Percentiles rank a stretch among this genome's conserved stretches.
Conservation (phyloP, 208 protist species). For the Crithidia acanthocephali region DNA sequence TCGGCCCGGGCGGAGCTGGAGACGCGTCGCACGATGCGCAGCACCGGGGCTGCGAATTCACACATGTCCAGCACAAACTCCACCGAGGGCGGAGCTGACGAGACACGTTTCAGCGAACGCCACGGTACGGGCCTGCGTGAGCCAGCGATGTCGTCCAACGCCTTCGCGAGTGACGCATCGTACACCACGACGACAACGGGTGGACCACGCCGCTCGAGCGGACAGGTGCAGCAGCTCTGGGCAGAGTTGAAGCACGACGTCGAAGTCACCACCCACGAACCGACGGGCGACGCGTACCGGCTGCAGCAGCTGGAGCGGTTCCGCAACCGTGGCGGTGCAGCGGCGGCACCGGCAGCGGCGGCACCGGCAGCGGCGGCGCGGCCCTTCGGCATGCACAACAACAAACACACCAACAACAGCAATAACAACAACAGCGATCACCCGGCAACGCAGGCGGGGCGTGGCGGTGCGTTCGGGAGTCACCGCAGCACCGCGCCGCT, state of each 20-base stretch:
- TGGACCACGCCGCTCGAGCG: constrained; percentile 11
- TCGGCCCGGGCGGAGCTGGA: constrained; percentile 30
- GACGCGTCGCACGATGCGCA: constrained; percentile 25
- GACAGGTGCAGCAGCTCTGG: constrained; percentile 58
- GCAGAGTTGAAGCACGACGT: constrained; percentile 63
- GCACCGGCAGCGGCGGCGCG: constrained; percentile 25
- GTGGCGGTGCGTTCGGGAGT: too few relatives aligned
- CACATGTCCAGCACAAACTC: constrained; percentile 6
- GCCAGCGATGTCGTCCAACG: too few relatives aligned
- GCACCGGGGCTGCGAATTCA: constrained; percentile 4
- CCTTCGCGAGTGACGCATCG: too few relatives aligned
- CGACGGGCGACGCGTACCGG: constrained; percentile 80
- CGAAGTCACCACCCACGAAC: constrained; percentile 51
- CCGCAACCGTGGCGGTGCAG: constrained; percentile 15
- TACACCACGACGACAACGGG: not conserved
- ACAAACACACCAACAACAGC: too few relatives aligned
- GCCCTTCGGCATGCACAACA: too few relatives aligned
- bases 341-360: constrained; percentile 38
- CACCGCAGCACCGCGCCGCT: not conserved
- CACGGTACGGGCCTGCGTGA: too few relatives aligned
- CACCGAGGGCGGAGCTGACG: not conserved
- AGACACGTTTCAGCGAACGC: not conserved
- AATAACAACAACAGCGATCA: too few relatives aligned
- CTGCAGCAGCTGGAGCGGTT: constrained; percentile 71
- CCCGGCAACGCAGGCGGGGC: too few relatives aligned